These are phyloP conservation scores for Phytophthora pinifolia DNA, from an alignment of 352 stramenopile species.

Conservation along the genomic window DNA sequence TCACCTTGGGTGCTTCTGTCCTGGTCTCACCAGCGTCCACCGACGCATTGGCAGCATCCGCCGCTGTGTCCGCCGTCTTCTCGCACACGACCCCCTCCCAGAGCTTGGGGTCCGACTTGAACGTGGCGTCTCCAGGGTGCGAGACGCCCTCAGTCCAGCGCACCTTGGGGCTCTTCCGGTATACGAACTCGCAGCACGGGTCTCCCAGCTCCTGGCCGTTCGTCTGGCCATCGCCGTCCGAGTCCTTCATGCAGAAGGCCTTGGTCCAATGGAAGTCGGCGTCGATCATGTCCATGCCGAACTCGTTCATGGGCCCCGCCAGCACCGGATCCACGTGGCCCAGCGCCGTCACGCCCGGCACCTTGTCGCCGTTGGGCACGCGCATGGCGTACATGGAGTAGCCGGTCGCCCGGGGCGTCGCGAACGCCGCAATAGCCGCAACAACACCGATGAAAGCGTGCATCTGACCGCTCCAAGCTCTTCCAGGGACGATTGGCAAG, in stretches of 20 bases:
- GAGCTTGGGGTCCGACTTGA: constrained; percentile 28
- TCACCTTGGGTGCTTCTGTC: background rate
- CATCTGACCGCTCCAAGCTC: constrained; percentile 3
- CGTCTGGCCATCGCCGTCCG: constrained; percentile 32
- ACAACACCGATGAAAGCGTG: background rate
- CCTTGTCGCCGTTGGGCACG: constrained; percentile 38
- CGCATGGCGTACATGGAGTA: constrained; percentile 29
- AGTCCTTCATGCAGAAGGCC: constrained; percentile 34
- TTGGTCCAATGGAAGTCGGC: constrained; percentile 30
- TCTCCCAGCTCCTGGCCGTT: constrained; percentile 35
- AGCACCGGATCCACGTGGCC: constrained; percentile 24
- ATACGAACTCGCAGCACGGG: constrained; percentile 28
- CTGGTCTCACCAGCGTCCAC: background rate
- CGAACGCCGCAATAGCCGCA: background rate
- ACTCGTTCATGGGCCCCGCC: constrained; percentile 30
- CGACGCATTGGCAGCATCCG: constrained; percentile 2
- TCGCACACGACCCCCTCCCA: constrained; percentile 24
- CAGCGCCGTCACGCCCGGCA: constrained; percentile 29
- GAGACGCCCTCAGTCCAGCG: constrained; percentile 28
- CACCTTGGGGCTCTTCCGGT: constrained; percentile 17
- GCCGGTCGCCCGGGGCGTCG: background rate
- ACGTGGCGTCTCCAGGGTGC: constrained; percentile 22
- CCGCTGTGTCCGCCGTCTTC: constrained; percentile 3
- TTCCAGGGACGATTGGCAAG: constrained; percentile 6
- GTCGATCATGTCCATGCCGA: constrained; percentile 34